Base-by-base conservation (phyloP, 371 early-diverging fungal species). In the Capillidium rhysosporum region DNA sequence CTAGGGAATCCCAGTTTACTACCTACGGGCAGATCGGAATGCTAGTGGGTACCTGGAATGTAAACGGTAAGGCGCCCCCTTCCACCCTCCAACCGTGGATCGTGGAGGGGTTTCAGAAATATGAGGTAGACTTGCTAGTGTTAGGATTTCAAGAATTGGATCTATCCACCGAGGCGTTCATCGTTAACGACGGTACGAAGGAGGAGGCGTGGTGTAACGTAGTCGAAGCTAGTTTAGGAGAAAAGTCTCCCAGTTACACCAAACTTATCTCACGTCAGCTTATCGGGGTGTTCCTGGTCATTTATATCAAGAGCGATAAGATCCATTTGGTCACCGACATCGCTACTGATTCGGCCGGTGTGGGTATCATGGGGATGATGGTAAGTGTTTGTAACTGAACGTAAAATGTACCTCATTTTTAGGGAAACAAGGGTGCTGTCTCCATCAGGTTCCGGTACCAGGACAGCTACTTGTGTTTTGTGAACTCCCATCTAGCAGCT, bases 401-500 rank as follows among this genome's bases (percentile, higher is more conserved):
- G 3, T 47, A 47, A 14, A 9, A 21, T 30, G 21, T 25, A 47
- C 5, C 5, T 28, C 7, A 4, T 16, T 16, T 9, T 20, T 31
- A 31, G 49, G 90, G 89, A 7, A 90, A 88, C 65, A 90, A 90
- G 62, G 91, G 91, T 5, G 86, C 79, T 5, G 86, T 91, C 0
- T 85, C 81, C 0, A 76, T 86, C 52, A 79, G 89, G 18, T 71
- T 94, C 66, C 72, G 79, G 53, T 79, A 82, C 54, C 68, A 82
- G 45, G 93, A 94, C 61, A 84, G 93, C 0, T 77, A 79, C 29
- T 65, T 94, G 34, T 91, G 85, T 57, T 78, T 98, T 59, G 73
- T 96, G 1, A 86, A 86, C 0, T 80, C 92, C 0, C 98, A 98
- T 68, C 72, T 98, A 45, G 92, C 97, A 0, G 86, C 98, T 8